Base-by-base conservation (phyloP, 148 eudicot genomes). In the Selenicereus undatus region DNA sequence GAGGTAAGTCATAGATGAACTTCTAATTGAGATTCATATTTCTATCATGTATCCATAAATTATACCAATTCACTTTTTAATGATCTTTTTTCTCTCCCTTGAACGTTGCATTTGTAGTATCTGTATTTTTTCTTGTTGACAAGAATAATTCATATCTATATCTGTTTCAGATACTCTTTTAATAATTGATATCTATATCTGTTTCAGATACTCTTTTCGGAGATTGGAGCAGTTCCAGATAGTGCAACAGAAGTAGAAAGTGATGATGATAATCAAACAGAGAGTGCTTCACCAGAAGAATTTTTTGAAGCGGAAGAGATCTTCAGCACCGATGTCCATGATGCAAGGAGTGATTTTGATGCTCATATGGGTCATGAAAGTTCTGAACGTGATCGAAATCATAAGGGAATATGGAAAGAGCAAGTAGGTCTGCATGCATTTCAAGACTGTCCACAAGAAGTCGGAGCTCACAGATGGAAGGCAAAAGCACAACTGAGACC, bases 261-360 rank as follows among this genome's bases (percentile, higher is more conserved):
- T 80, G 92, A 91, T 83, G 93, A 92, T 82, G 94, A 79, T 26
- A 82, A 82, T 85, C 93, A 91, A 30, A 77, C 80, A 26, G 97
- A 89, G 56, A 72, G 79, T 85, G 89, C 89, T 81, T 87, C 91
- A n/a, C 97, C 91, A 9, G 95, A 91, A 26, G 98, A 93, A 65
- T 94, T 90, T 86, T 93, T 88, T 86, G 98, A 94, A 85, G 98
- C 89, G 13, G 95, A 94, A 85, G 97, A 94, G 91, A 94, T 90
- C 78, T 94, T 94, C 68, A 93, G 94, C 85, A 91, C 82, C 78
- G 97, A 95, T 69, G 89, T 85, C 60, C 91, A 84, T 22, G 93
- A 90, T 64, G 87, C 77, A 43, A 91, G 82, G 81, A 90, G 86
- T 26, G 91, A 84, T 64, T 76, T 84, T 62, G 88, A 82, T 66